Evolutionary conservation across 2,329 filamentous ascomycete genomes (phyloP), one percentile per base, ranked within the genome.

Genomic region (Aspergillus nomiae): DNA sequence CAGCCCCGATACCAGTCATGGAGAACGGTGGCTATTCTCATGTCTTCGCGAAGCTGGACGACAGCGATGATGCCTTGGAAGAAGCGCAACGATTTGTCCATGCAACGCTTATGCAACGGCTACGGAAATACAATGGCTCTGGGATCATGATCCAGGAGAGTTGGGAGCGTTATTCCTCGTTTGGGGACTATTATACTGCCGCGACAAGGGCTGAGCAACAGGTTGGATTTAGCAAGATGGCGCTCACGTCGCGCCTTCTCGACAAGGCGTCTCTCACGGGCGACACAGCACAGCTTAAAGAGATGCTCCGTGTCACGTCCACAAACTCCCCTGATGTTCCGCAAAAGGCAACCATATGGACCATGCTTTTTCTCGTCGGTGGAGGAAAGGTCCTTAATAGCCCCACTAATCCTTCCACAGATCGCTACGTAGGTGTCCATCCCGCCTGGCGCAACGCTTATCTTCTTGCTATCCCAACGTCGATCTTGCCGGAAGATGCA

Each of bases 221-320:
- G n/a, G 45, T 50, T 1, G 41, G 41, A 10, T 50, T 34, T 14
- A 48, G 56, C 9, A 58, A 58, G 26, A 48, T 50, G 43, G 11
- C 56, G 0, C 26, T 50, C 28, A 58, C 56, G 7, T 58, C 56
- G 12, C 56, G 56, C 1, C 45, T 58, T 5, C 56, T 58, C 1
- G 56, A 58, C 19, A 32, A 36, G 41, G 21, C 56, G 1, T 28
- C 51, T 4, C 16, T 55, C n/a, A 55, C 51, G 7, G 16, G 32
- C 2, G 51, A 55, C 32, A 24, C 5, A 0, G 16, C 21, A 19
- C 28, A 16, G 11, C 38, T 58, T 3, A 48, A 48, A 11, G 56
- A 58, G n/a, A 58, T 50, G 56, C 43, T 58, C 1, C 56, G 56
- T 14, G 36, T 58, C 16, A 58, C 56, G 2, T 32, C 56, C 9